A percentile compares a stretch with the other conserved stretches of the same genome.
These are phyloP conservation scores for Endocalyx cinctus DNA, from an alignment of 2,329 filamentous ascomycete genomes.

Conservation along the genomic window DNA sequence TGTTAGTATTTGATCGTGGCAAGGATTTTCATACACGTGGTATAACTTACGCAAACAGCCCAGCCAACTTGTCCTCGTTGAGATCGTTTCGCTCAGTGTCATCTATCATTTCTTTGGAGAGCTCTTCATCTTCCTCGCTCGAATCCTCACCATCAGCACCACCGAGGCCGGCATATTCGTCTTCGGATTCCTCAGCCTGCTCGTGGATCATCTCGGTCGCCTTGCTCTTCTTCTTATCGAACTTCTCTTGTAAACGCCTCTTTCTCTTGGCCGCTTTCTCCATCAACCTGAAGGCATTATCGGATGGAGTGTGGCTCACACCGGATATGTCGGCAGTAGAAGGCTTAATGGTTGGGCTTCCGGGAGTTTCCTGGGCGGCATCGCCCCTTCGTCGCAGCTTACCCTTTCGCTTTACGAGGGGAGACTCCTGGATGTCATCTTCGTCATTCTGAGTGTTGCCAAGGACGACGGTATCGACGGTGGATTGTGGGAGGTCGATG, in stretches of 20 bases:
- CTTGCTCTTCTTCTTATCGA: conserved; percentile 81
- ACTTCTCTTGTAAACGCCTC: conserved; percentile 48
- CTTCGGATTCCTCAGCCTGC: conserved; percentile 94
- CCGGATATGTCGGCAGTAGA: conserved; percentile 28
- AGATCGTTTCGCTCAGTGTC: conserved; percentile 73
- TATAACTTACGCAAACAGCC: conserved; percentile 75
- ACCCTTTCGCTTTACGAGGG: conserved; percentile 58
- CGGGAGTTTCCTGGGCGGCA: conserved; percentile 19
- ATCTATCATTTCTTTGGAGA: conserved; percentile 84
- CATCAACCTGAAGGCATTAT: conserved; percentile 64
- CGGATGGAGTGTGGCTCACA: conserved; percentile 5
- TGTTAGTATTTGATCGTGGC: background rate
- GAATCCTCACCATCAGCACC: conserved; percentile 85
- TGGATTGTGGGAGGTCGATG: conserved; percentile 60
- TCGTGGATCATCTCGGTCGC: conserved; percentile 86
- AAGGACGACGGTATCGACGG: conserved; percentile 63
- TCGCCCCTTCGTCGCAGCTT: conserved; percentile 33
- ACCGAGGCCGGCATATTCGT: conserved; percentile 93
- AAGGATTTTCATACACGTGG: background rate
- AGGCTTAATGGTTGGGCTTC: conserved; percentile 22
- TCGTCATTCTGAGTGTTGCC: no score
- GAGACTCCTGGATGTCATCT: conserved; percentile 54
- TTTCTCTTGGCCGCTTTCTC: conserved; percentile 59
- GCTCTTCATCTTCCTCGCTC: conserved; percentile 63
- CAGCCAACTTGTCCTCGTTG: conserved; percentile 77